Evolutionary conservation across 129 eudicot species (phyloP).

Genomic region (Lactuca sativa): DNA sequence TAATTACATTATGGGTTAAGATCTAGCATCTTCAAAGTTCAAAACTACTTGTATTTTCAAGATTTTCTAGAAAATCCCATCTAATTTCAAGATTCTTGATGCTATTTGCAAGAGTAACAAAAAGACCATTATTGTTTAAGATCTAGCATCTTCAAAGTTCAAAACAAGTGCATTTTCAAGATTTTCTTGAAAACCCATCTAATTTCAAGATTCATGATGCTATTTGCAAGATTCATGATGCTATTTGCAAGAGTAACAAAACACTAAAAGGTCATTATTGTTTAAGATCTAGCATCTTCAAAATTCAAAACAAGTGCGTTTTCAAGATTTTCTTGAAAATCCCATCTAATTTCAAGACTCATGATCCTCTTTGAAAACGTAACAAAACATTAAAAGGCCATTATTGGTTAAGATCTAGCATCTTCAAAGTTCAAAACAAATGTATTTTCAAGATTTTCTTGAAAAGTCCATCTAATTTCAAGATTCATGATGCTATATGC

Average conservation of each 20-base stretch:
- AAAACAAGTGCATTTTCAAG: background rate
- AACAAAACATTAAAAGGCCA: too few relatives aligned
- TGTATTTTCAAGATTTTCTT: background rate
- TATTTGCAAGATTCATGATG: background rate
- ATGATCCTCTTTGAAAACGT: background rate
- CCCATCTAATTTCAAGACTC: background rate
- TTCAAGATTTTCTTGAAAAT: background rate
- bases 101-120: background rate
- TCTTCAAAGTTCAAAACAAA: too few relatives aligned
- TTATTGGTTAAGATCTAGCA: too few relatives aligned
- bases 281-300: background rate
- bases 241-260: background rate
- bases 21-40: background rate
- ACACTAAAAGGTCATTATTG: background rate
- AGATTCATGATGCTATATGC: background rate
- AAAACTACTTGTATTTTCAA: background rate
- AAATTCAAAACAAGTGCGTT: too few relatives aligned
- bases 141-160: background rate
- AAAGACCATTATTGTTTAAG: background rate
- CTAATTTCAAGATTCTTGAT: background rate
- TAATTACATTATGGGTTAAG: background rate
- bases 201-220: background rate
- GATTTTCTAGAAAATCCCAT: background rate
- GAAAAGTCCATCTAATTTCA: too few relatives aligned
- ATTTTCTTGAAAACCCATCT: background rate